phyloP scores from a whole-genome alignment of 1,139 yeast species.

The Yamadazyma dendronema region DNA sequence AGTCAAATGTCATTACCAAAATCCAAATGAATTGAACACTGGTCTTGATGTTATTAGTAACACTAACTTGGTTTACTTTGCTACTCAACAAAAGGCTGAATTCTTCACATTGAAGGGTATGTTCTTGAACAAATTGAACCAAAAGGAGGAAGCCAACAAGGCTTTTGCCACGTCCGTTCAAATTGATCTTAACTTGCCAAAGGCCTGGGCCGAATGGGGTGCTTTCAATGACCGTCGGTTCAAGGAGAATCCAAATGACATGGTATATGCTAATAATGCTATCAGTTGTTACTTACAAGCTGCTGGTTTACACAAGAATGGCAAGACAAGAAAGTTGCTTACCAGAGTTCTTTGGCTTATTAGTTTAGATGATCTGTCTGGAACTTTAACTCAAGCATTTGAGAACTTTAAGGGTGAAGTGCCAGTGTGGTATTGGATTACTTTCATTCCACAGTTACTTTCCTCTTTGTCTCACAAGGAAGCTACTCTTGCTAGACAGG shows the following conservation, averaged over 20 bases:
- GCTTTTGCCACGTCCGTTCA: conserved; percentile 98
- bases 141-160: conserved; percentile 92
- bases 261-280: conserved; percentile 89
- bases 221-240: conserved; percentile 86
- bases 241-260: conserved; percentile 80
- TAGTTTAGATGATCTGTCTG: conserved; percentile 83
- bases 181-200: conserved; percentile 87
- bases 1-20: conserved; percentile 96
- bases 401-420: conserved; percentile 93
- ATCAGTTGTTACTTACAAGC: conserved; percentile 96
- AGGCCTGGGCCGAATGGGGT: conserved; percentile 99
- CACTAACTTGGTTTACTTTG: conserved; percentile 93
- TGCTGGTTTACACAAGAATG: conserved; percentile 91
- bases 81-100: conserved; percentile 96
- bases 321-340: conserved; percentile 81
- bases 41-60: conserved; percentile 96
- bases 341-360: conserved; percentile 94
- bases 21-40: conserved; percentile 79
- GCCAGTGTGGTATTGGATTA: conserved; percentile 99
- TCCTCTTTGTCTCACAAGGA: conserved; percentile 89
- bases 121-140: conserved; percentile 89
- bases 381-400: conserved; percentile 82
- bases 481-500: conserved; percentile 83
- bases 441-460: conserved; percentile 90
- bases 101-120: conserved; percentile 96